Percentiles rank a stretch among this genome's conserved stretches.
These are phyloP conservation scores for Emergomyces pasteurianus DNA, from an alignment of 2,329 filamentous ascomycete genomes.

Conservation along the genomic window DNA sequence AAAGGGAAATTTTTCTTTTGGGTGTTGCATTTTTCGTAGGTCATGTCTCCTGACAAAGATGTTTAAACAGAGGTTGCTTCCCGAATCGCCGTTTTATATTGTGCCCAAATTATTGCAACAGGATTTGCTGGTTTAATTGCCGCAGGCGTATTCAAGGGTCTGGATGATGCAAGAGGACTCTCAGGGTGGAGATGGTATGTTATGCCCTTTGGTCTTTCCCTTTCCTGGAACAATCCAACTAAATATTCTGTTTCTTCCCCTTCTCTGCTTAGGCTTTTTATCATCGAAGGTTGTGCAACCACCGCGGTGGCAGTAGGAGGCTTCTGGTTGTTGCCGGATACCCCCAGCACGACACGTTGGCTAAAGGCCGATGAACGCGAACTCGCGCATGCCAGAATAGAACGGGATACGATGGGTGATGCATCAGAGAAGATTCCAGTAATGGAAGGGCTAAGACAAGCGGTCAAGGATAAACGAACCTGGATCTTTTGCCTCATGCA, in stretches of 20 bases:
- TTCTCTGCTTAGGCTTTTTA: conserved; percentile 10
- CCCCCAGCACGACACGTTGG: conserved; percentile 12
- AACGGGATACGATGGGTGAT: conserved; percentile 41
- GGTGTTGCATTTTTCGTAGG: conserved; percentile 12
- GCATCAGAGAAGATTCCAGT: conserved; percentile 33
- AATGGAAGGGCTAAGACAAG: conserved; percentile 39
- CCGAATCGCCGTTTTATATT: conserved; percentile 12
- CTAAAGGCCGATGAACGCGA: conserved; percentile 20
- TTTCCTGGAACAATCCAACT: conserved; percentile 19
- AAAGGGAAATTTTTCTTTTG: no score
- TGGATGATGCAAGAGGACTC: conserved; percentile 20
- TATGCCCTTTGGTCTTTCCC: conserved; percentile 39
- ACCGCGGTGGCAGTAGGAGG: conserved; percentile 9
- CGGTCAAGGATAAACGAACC: conserved; percentile 38
- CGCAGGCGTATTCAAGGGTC: conserved; percentile 15
- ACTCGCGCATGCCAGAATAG: conserved; percentile 38
- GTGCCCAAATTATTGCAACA: conserved; percentile 12
- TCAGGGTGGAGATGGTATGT: conserved; percentile 40
- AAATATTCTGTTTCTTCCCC: background rate
- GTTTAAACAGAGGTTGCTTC: conserved; percentile 10
- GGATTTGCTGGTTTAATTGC: conserved; percentile 13
- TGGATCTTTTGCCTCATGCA: conserved; percentile 46
- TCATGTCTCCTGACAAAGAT: conserved; percentile 12
- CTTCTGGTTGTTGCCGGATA: conserved; percentile 12
- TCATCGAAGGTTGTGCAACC: conserved; percentile 11